phyloP scores from a whole-genome alignment of 2,329 filamentous ascomycete genomes.

The Diplocarpon rosae region DNA sequence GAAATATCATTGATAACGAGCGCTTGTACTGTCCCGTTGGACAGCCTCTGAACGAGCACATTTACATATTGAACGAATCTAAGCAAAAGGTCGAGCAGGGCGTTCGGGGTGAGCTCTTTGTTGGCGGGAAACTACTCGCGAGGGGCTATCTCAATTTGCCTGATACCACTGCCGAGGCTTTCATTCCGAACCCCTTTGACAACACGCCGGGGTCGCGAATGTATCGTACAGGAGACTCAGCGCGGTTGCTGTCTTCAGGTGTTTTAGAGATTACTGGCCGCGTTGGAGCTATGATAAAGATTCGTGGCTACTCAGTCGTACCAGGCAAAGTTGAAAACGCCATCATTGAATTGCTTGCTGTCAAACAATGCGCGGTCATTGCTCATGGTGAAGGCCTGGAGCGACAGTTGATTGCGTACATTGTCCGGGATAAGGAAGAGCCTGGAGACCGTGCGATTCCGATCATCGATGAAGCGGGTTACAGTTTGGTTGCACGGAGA shows the following conservation, averaged over 20 bases:
- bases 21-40: slow-evolving; percentile 64
- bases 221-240: slow-evolving; percentile 81
- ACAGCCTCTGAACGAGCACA: slow-evolving; percentile 54
- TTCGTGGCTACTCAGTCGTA: slow-evolving; percentile 77
- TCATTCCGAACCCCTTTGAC: slow-evolving; percentile 55
- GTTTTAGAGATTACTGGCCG: slow-evolving; percentile 79
- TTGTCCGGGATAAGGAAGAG: slow-evolving; percentile 55
- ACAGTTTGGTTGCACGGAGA: slow-evolving; percentile 58
- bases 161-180: slow-evolving; percentile 64
- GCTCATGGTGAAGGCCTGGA: slow-evolving; percentile 69
- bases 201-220: slow-evolving; percentile 49
- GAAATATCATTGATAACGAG: slow-evolving; percentile 53
- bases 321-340: slow-evolving; percentile 66
- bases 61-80: slow-evolving; percentile 62
- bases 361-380: slow-evolving; percentile 59
- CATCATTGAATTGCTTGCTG: slow-evolving; percentile 58
- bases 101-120: slow-evolving; percentile 59
- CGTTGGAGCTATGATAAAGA: slow-evolving; percentile 81
- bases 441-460: slow-evolving; percentile 46
- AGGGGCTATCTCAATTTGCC: slow-evolving; percentile 71
- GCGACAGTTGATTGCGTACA: slow-evolving; percentile 64
- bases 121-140: slow-evolving; percentile 64
- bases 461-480: slow-evolving; percentile 58
- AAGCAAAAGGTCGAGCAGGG: slow-evolving; percentile 53
- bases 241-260: slow-evolving; percentile 67